phyloP scores from a whole-genome alignment of 2,329 filamentous ascomycete species.

The Metarhizium rileyi region DNA sequence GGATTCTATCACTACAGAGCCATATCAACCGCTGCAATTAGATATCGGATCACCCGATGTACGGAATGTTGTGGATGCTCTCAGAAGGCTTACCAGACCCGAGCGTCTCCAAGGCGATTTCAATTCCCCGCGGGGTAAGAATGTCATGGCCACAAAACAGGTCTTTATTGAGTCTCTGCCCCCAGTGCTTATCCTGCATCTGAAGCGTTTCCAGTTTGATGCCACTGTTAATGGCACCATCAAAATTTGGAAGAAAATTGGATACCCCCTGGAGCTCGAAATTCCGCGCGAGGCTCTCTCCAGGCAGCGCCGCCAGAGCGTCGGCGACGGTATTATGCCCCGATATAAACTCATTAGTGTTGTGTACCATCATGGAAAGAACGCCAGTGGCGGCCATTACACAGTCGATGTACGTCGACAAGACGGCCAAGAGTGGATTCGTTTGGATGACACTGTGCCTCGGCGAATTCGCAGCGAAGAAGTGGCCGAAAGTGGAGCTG shows the following conservation, averaged over 20 bases:
- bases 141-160: constrained; percentile 79
- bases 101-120: constrained; percentile 84
- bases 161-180: constrained; percentile 88
- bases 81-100: constrained; percentile 72
- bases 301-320: constrained; percentile 54
- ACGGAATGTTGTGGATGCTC: constrained; percentile 82
- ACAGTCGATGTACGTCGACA: constrained; percentile 94
- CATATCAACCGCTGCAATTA: constrained; percentile 87
- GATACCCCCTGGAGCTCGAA: constrained; percentile 88
- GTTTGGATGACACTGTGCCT: constrained; percentile 88
- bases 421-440: constrained; percentile 92
- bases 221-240: constrained; percentile 69
- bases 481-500: constrained; percentile 74
- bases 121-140: constrained; percentile 65
- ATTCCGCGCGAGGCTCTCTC: constrained; percentile 86
- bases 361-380: constrained; percentile 96
- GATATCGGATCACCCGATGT: constrained; percentile 85
- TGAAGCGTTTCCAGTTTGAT: constrained; percentile 97
- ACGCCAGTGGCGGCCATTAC: constrained; percentile 91
- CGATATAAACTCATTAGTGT: constrained; percentile 82
- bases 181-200: constrained; percentile 82
- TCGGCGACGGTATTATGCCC: constrained; percentile 59
- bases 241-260: constrained; percentile 98
- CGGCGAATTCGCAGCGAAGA: constrained; percentile 78
- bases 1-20: constrained; percentile 83